Evolutionary conservation across 2,329 filamentous ascomycete genomes (phyloP).

Genomic region (Aspergillus transmontanensis): DNA sequence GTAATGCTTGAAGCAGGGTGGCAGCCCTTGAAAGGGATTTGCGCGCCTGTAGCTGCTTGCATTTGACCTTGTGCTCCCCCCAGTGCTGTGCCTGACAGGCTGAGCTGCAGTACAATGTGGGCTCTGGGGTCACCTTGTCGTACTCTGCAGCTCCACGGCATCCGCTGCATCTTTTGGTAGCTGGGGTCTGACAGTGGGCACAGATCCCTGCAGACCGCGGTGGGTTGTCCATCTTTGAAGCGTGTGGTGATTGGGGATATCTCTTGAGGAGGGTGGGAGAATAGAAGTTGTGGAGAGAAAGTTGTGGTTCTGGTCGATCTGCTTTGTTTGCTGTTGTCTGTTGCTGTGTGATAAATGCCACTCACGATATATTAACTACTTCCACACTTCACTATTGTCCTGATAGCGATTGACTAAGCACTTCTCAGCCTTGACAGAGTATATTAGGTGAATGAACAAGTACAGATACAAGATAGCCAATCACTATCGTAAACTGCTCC

Average conservation of each 20-base stretch:
- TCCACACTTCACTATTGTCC: fast-evolving
- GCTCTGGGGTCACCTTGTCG: not conserved
- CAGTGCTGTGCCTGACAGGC: not conserved
- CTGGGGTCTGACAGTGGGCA: not conserved
- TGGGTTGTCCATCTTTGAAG: not conserved
- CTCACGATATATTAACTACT: not conserved
- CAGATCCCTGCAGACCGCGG: not conserved
- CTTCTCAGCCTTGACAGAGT: too few relatives aligned
- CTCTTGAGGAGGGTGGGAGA: fast-evolving
- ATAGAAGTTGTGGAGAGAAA: fast-evolving
- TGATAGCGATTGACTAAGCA: too few relatives aligned
- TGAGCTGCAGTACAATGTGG: not conserved
- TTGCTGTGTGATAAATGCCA: not conserved
- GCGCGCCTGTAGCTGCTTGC: not conserved
- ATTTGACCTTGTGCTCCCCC: not conserved
- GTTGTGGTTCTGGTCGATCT: not conserved
- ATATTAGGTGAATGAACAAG: too few relatives aligned
- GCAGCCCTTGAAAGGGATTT: not conserved
- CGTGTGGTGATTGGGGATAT: not conserved
- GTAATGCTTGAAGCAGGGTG: not conserved
- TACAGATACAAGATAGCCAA: too few relatives aligned
- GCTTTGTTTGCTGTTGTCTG: not conserved
- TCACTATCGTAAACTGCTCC: too few relatives aligned
- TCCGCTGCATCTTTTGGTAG: not conserved
- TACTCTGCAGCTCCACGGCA: not conserved